Base-by-base conservation (phyloP, 495 filamentous ascomycete genomes). In the Podospora conica region DNA sequence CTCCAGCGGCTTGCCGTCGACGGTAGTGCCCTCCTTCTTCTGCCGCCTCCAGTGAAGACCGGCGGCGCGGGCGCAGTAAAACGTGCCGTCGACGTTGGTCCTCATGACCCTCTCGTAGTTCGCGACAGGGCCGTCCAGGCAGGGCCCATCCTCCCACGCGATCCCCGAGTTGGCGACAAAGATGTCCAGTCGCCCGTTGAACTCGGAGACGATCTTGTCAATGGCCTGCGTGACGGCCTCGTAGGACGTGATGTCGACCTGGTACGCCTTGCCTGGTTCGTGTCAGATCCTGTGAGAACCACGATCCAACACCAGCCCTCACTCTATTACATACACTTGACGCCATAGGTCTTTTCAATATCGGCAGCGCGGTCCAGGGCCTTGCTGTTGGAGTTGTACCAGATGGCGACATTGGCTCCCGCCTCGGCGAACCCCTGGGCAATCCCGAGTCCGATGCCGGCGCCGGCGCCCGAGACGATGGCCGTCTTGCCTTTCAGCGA, bases 331-430 rank as follows among this genome's bases (percentile, higher is more conserved):
- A 68, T 75, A 94, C 92, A 88, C 76, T 89, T 89, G 57, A 96
- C 91, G n/a, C 90, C 90, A 69, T 88, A 95, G 53, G 83, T 84
- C 70, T 86, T 78, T 70, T 88, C 89, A 63, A 96, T 90, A 58
- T 89, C 86, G 21, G 81, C 82, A 3, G 93, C 92, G n/a, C 86
- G 80, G 55, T 88, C 84, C 53, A 87, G 65, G 9, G 88, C 87
- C 68, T 89, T 87, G 71, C 84, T 82, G 78, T 95, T 93, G 74
- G 81, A 85, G 72, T 92, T 91, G 71, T 92, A 96, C 88, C 90
- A 94, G 29, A 96, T 86, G 3, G 90, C 92, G 54, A 96, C 89
- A 68, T 96, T 92, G 40, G 92, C 91, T 48, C 92, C 93, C 23
- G 90, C 88, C 72, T 96, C 93, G 10, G 92, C 92, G 55, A 79